Evolutionary conservation across 306 rosid genomes (phyloP).

Genomic region (Myrica gale): DNA sequence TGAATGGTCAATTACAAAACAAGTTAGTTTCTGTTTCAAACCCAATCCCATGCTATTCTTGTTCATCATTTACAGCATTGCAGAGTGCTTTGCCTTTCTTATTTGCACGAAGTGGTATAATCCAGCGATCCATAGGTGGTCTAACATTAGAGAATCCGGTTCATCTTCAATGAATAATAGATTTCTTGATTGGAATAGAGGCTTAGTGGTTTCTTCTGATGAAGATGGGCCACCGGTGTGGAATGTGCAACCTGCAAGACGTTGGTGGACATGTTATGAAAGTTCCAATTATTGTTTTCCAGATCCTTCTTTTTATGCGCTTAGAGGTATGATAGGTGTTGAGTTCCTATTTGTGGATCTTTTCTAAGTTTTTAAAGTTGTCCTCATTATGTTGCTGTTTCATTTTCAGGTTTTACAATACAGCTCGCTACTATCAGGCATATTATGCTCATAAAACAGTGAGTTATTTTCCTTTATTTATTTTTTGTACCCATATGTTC

Average conservation of each 20-base stretch:
- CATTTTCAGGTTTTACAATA: constrained; percentile 5
- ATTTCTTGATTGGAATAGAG: constrained; percentile 67
- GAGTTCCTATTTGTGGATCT: not conserved
- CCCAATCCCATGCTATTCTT: not conserved
- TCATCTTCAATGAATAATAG: constrained; percentile 53
- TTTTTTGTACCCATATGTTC: too few species aligned
- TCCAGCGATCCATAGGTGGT: constrained; percentile 70
- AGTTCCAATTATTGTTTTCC: constrained; percentile 67
- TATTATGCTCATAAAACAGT: too few species aligned
- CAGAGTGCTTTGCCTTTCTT: constrained; percentile 90
- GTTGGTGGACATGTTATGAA: constrained; percentile 90
- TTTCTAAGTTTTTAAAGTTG: constrained; percentile 14
- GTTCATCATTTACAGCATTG: constrained; percentile 57
- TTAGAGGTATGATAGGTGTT: constrained; percentile 54
- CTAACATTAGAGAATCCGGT: constrained; percentile 58
- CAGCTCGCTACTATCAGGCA: too few species aligned
- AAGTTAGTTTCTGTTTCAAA: not conserved
- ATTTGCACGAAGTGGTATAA: constrained; percentile 92
- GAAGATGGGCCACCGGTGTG: constrained; percentile 48
- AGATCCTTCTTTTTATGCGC: constrained; percentile 69
- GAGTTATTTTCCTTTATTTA: too few species aligned
- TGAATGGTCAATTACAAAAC: not conserved
- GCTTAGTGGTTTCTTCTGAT: constrained; percentile 61
- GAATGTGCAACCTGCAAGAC: constrained; percentile 68
- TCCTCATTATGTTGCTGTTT: constrained; percentile 20